These are phyloP conservation scores for Noccaea bulbosa DNA, from an alignment of 345 rosid species.

Conservation along the genomic window DNA sequence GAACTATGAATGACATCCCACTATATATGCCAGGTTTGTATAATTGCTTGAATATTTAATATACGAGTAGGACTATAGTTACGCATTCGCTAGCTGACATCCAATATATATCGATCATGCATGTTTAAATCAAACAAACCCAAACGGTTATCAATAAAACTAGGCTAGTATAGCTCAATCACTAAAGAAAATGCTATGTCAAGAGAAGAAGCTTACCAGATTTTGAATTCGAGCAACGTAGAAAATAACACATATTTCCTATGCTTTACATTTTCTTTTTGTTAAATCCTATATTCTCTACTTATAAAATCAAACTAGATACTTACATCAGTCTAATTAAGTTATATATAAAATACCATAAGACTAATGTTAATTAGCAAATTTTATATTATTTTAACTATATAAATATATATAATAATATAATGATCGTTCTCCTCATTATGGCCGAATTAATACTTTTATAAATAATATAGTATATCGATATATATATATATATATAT, in stretches of 20 bases:
- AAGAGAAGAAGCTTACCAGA: slow-evolving; percentile 2
- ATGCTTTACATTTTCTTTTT: neutral
- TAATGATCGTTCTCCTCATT: neutral
- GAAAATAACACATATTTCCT: neutral
- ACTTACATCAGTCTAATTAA: neutral
- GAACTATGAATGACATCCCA: slow-evolving; percentile 20
- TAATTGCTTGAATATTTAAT: slow-evolving; percentile 10
- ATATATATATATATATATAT: slow-evolving; percentile 4
- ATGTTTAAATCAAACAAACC: slow-evolving; percentile 12
- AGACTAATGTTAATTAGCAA: neutral
- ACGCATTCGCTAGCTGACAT: slow-evolving; percentile 32
- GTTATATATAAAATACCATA: neutral
- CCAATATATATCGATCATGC: slow-evolving; percentile 16
- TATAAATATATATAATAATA: no score
- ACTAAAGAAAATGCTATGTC: neutral
- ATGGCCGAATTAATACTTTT: neutral
- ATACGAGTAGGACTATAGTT: slow-evolving; percentile 4
- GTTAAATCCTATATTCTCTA: neutral
- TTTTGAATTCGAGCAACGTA: neutral
- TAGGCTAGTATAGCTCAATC: slow-evolving; percentile 9
- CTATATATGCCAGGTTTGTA: slow-evolving; percentile 1
- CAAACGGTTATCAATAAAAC: slow-evolving; percentile 5
- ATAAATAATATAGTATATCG: neutral
- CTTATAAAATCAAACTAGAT: neutral
- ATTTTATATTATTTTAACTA: neutral